These are phyloP conservation scores for Fremontodendron californicum DNA, from an alignment of 345 rosid genomes.

Conservation along the genomic window DNA sequence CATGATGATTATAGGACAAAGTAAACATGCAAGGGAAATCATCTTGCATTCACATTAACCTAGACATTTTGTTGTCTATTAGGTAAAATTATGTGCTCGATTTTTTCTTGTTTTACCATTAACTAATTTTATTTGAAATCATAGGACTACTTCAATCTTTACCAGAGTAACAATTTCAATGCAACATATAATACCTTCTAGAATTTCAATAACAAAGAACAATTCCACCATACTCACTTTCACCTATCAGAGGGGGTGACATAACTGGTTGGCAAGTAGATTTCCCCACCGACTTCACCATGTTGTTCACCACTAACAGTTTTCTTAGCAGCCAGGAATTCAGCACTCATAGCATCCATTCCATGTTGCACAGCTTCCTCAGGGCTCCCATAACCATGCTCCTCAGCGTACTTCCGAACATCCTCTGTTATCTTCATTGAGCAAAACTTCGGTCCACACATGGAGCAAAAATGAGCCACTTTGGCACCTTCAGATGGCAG, in stretches of 20 bases:
- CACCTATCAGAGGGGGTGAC: conserved; percentile 45
- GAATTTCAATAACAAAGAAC: not conserved
- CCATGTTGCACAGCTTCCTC: conserved; percentile 89
- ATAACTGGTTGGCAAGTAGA: conserved; percentile 72
- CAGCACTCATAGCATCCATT: conserved; percentile 97
- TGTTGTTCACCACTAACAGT: conserved; percentile 95
- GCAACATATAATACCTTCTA: not conserved
- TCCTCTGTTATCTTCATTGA: conserved; percentile 99
- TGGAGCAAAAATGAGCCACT: conserved; percentile 97
- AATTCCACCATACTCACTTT: conserved; percentile 32
- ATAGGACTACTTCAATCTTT: not conserved
- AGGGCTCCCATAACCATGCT: conserved; percentile 86
- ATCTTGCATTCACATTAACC: not conserved
- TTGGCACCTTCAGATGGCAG: conserved; percentile 97
- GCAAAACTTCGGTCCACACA: conserved; percentile 99
- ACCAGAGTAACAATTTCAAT: not conserved
- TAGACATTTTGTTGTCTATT: not conserved
- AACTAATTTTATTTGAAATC: not conserved
- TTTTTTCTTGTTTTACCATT: not conserved
- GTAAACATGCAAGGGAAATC: not conserved
- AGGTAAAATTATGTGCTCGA: not conserved
- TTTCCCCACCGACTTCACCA: conserved; percentile 97
- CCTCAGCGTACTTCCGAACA: conserved; percentile 90
- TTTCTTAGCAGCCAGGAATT: conserved; percentile 81
- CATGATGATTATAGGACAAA: not conserved